These are phyloP conservation scores for Acacia concinna DNA, from an alignment of 331 rosid species.

Conservation along the genomic window DNA sequence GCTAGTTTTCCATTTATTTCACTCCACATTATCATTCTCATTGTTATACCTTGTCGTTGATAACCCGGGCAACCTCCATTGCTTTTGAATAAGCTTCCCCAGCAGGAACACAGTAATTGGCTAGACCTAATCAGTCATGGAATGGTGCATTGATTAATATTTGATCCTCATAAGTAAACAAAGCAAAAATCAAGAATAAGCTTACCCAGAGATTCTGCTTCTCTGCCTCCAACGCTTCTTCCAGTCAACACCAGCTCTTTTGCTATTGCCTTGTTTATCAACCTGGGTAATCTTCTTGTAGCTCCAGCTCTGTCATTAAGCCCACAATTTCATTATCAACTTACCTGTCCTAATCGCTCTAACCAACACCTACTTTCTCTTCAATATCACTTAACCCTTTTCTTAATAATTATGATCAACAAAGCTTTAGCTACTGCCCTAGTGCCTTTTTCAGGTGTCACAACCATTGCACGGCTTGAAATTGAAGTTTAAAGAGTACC, in stretches of 20 bases:
- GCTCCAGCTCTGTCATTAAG: constrained; percentile 62
- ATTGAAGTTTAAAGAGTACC: not conserved
- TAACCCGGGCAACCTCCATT: constrained; percentile 55
- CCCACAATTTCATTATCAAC: constrained; percentile 12
- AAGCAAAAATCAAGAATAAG: not conserved
- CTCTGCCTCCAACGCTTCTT: constrained; percentile 51
- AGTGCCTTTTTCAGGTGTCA: not conserved
- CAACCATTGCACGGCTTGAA: not conserved
- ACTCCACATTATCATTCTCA: not conserved
- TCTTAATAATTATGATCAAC: not conserved
- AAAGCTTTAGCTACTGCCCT: not conserved
- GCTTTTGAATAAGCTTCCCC: constrained; percentile 66
- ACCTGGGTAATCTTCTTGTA: constrained; percentile 65
- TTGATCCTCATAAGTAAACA: not conserved
- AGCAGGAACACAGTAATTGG: constrained; percentile 59
- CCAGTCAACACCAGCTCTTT: constrained; percentile 62
- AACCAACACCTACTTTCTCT: not conserved
- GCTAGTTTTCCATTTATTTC: not conserved
- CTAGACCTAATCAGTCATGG: constrained; percentile 45
- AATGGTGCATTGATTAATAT: not conserved
- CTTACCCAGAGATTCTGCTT: constrained; percentile 65
- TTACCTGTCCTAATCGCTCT: not conserved
- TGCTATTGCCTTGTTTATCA: constrained; percentile 58
- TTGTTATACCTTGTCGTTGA: constrained; percentile 52
- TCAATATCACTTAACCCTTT: not conserved